Conservation (phyloP, 345 rosid species). For the Linum trigynum region DNA sequence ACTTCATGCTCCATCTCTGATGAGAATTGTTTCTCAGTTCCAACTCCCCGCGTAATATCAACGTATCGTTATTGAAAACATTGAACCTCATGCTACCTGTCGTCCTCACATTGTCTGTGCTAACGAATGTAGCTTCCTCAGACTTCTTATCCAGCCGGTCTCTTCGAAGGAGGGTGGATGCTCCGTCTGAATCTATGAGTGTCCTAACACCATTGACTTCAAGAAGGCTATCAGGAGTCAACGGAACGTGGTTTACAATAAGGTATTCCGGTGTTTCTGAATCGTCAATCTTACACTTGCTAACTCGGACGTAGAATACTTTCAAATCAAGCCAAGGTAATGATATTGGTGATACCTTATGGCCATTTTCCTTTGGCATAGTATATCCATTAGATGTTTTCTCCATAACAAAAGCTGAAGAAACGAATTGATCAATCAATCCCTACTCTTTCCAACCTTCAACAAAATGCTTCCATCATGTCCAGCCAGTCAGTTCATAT, state of each 20-base stretch:
- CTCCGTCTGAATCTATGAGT: conserved; percentile 13
- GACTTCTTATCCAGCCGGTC: conserved; percentile 27
- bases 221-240: conserved; percentile 18
- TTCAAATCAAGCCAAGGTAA: conserved; percentile 24
- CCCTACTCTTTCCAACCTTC: neutral
- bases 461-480: neutral
- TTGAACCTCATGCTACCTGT: conserved; percentile 19
- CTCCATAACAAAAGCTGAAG: neutral
- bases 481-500: neutral
- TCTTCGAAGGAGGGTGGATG: conserved; percentile 16
- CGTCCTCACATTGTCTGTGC: conserved; percentile 23
- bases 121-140: conserved; percentile 29
- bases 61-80: conserved; percentile 16
- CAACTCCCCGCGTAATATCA: conserved; percentile 18
- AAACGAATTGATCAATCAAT: neutral
- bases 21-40: conserved; percentile 9
- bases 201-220: conserved; percentile 28
- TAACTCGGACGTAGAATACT: conserved; percentile 23
- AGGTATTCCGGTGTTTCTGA: conserved; percentile 16
- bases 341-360: neutral
- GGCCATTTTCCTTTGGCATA: neutral
- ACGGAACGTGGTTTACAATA: conserved; percentile 18
- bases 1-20: conserved; percentile 21
- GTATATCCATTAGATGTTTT: neutral
- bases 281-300: conserved; percentile 25